Conservation (phyloP, 1,284 basidiomycete genomes). For the Boletus sp. region DNA sequence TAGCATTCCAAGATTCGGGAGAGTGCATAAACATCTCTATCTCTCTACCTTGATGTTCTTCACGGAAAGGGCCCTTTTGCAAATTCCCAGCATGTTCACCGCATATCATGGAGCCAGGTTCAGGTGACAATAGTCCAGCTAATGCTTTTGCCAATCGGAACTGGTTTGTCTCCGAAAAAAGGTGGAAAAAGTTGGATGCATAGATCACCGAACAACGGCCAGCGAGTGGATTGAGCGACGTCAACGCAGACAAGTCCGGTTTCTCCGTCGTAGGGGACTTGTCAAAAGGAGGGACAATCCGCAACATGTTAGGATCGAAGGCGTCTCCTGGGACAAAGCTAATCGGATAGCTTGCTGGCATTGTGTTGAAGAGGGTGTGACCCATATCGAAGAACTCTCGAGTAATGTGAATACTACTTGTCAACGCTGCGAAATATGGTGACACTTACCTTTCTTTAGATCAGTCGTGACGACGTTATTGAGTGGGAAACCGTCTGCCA, state of each 20-base stretch:
- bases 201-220: conserved; percentile 39
- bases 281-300: conserved; percentile 21
- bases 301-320: conserved; percentile 37
- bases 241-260: conserved; percentile 31
- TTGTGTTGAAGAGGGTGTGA: conserved; percentile 43
- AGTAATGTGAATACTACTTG: not conserved
- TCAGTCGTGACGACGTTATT: conserved; percentile 30
- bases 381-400: conserved; percentile 41
- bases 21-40: conserved; percentile 35
- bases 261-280: conserved; percentile 12
- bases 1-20: conserved; percentile 33
- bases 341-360: conserved; percentile 36
- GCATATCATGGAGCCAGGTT: conserved; percentile 39
- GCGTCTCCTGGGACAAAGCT: conserved; percentile 41
- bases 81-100: conserved; percentile 25
- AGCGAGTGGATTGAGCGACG: conserved; percentile 40
- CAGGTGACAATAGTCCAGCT: conserved; percentile 38
- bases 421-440: not conserved
- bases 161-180: conserved; percentile 43
- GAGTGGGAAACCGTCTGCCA: conserved; percentile 32
- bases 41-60: not conserved
- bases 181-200: conserved; percentile 42
- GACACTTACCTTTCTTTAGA: conserved; percentile 19
- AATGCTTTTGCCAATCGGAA: conserved; percentile 35
- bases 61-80: conserved; percentile 7